Conservation (phyloP, 768 basidiomycete genomes). For the Tephrocybe sp. region DNA sequence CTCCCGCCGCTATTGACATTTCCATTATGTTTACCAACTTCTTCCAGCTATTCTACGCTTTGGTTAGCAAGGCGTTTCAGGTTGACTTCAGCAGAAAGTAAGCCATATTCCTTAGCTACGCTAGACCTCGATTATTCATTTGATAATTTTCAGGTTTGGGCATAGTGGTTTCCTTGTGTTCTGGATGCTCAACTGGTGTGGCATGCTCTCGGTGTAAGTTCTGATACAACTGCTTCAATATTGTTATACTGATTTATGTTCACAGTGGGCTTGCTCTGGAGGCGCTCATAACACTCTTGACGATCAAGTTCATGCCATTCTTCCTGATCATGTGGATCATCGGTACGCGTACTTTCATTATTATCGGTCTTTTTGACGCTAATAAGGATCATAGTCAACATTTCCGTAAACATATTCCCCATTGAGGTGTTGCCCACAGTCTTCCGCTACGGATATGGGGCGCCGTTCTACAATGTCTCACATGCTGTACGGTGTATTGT, state of each 20-base stretch:
- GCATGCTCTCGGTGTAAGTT: slow-evolving; percentile 57
- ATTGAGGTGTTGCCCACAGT: slow-evolving; percentile 45
- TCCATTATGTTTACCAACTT: background rate
- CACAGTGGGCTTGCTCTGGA: slow-evolving; percentile 64
- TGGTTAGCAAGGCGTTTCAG: slow-evolving; percentile 60
- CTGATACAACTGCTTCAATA: background rate
- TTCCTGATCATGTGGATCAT: slow-evolving; percentile 72
- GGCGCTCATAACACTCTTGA: slow-evolving; percentile 56
- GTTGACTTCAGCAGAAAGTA: slow-evolving; percentile 52
- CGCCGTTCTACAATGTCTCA: slow-evolving; percentile 58
- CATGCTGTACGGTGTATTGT: slow-evolving; percentile 47
- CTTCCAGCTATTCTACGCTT: slow-evolving; percentile 52
- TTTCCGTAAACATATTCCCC: slow-evolving; percentile 55
- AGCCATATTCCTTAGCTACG: background rate
- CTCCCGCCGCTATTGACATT: too few relatives aligned
- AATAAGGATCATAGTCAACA: slow-evolving; percentile 42
- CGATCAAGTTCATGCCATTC: slow-evolving; percentile 49
- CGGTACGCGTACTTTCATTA: slow-evolving; percentile 30
- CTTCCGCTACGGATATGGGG: slow-evolving; percentile 53
- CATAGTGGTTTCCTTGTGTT: slow-evolving; percentile 57
- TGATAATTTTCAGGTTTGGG: slow-evolving; percentile 36
- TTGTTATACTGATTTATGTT: background rate
- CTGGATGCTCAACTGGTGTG: slow-evolving; percentile 65
- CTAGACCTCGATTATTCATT: background rate
- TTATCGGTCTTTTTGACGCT: background rate